phyloP scores from a whole-genome alignment of 495 filamentous ascomycete species.

The Aspergillus nanangensis region DNA sequence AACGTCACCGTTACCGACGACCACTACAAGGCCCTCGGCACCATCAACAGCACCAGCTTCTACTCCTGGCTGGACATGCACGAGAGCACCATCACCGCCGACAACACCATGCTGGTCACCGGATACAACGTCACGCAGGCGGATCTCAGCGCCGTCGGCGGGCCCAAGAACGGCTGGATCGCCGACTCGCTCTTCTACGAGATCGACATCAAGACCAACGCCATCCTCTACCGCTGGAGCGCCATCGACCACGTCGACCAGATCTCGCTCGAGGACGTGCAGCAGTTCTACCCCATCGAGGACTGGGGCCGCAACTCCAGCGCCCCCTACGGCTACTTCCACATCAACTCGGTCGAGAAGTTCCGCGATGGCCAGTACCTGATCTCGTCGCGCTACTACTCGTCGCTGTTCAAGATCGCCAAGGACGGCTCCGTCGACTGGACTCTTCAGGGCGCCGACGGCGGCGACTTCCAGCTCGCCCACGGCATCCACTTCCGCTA shows the following conservation, averaged over 20 bases:
- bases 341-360: conserved; percentile 34
- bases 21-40: conserved; percentile 5
- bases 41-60: not conserved
- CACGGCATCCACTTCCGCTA: conserved; percentile 19
- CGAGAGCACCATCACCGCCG: conserved; percentile 19
- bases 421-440: not conserved
- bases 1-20: conserved; percentile 16
- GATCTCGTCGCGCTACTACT: conserved; percentile 29
- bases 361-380: conserved; percentile 25
- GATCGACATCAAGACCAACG: conserved; percentile 30
- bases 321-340: conserved; percentile 32
- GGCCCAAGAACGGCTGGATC: conserved; percentile 31
- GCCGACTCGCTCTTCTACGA: conserved; percentile 43
- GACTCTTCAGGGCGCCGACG: conserved; percentile 14
- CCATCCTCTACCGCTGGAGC: conserved; percentile 29
- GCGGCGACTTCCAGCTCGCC: conserved; percentile 28
- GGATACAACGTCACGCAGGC: conserved; percentile 35
- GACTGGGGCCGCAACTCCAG: not conserved
- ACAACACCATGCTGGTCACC: conserved; percentile 45
- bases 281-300: conserved; percentile 7
- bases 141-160: conserved; percentile 34
- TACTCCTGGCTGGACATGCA: conserved; percentile 4
- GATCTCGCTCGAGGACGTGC: not conserved
- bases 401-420: conserved; percentile 25
- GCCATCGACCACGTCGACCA: conserved; percentile 22